Percentiles rank a stretch among this genome's conserved stretches.
phyloP scores from a whole-genome alignment of 192 early-diverging fungal species.

The Kickxella alabastrina region DNA sequence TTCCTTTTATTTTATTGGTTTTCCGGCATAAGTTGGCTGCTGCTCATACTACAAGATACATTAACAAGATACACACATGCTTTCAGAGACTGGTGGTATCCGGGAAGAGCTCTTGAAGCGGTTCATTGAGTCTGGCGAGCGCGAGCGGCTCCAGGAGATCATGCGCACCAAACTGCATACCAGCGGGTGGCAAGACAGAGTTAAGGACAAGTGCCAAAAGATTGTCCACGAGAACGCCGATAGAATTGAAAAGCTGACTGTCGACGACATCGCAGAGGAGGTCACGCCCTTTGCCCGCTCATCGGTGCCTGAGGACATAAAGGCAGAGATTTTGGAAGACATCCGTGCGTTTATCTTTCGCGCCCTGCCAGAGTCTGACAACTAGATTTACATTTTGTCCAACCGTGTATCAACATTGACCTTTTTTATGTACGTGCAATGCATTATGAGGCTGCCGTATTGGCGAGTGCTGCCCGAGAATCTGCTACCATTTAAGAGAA shows the following conservation, averaged over 20 bases:
- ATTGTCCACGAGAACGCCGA: slow-evolving; percentile 29
- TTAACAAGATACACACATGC: no score
- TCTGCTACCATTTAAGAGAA: no score
- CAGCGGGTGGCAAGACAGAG: slow-evolving; percentile 50
- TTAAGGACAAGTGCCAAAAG: slow-evolving; percentile 49
- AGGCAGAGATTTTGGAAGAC: slow-evolving; percentile 45
- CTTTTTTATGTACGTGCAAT: not conserved
- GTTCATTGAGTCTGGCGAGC: slow-evolving; percentile 51
- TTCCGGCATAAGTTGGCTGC: no score
- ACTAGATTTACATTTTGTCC: slow-evolving; percentile 10
- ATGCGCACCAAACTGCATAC: slow-evolving; percentile 43
- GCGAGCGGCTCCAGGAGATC: slow-evolving; percentile 51
- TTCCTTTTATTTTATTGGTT: not conserved
- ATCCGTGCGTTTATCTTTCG: slow-evolving; percentile 43
- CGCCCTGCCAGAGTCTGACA: slow-evolving; percentile 33
- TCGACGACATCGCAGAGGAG: slow-evolving; percentile 41
- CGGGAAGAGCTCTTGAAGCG: slow-evolving; percentile 46
- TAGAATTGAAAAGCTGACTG: slow-evolving; percentile 32
- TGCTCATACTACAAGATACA: no score
- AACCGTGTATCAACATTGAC: not conserved
- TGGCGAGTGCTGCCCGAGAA: no score
- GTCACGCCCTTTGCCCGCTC: slow-evolving; percentile 45
- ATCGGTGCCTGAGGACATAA: slow-evolving; percentile 41
- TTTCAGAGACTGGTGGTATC: slow-evolving; percentile 26
- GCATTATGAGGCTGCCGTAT: no score